Evolutionary conservation across 495 filamentous ascomycete genomes (phyloP), one percentile per base, ranked within the genome.

Genomic region (Talaromyces wortmannii): DNA sequence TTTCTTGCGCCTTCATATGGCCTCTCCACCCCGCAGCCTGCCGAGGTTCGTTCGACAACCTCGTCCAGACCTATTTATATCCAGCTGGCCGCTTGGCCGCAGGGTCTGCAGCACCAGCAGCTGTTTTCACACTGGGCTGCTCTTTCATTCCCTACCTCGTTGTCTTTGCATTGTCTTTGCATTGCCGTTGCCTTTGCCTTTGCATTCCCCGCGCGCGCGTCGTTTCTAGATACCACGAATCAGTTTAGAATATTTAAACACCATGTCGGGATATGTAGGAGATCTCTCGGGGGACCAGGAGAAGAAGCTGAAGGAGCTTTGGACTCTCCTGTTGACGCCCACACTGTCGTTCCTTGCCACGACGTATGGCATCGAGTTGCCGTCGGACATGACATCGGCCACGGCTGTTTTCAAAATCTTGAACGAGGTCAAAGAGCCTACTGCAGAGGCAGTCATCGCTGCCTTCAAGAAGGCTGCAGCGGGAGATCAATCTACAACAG

Each of bases 211-310:
- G 13, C 36, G 36, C 12, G 12, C 36, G 2, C 13, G 13, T 10
- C 36, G 36, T 40, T 10, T 40, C 36, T 13, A 8, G 13, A 40
- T 13, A 8, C 8, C 8, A 40, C 8, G 5, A 10, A 40, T 5
- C 13, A 40, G 8, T 40, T 40, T 40, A 13, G 13, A 40, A 1
- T 4, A 23, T 23, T 23, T 23, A 4, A 40, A 2, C 8, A 40
- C 8, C 8, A 40, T 40, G 36, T 40, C 36, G 1, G 36, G 36
- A 40, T 40, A 40, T 40, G 87, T 90, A 44, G 90, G 88, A 52
- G 94, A 86, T 61, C 76, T 97, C 42, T 94, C 87, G 10, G 62
- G 79, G 7, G 89, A 91, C 50, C 83, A 97, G 68, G 88, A 95
- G 57, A 81, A 77, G 51, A 95, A 91, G 66, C 70, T 97, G 50